phyloP scores from a whole-genome alignment of 2,329 filamentous ascomycete species.

The Neopestalotiopsis sp. region DNA sequence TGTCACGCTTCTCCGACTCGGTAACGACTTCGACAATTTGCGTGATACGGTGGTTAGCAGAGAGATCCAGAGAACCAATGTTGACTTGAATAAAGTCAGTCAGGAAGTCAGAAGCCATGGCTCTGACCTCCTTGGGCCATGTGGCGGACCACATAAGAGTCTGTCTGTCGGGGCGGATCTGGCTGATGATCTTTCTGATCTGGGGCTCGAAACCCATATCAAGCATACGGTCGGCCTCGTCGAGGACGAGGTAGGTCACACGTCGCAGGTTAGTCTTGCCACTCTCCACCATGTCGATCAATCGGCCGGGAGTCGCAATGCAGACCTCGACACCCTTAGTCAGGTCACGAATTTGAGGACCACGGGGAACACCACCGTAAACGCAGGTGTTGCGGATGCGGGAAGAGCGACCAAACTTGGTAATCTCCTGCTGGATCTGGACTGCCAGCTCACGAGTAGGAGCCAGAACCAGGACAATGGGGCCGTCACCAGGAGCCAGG shows the following conservation, averaged over 20 bases:
- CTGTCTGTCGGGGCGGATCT: conserved; percentile 97
- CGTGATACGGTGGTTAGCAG: conserved; percentile 96
- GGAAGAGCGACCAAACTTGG: conserved; percentile 97
- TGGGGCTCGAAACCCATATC: conserved; percentile 99
- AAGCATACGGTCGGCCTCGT: conserved; percentile 99
- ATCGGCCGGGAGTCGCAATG: conserved; percentile 95
- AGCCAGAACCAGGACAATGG: conserved; percentile 93
- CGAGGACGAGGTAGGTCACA: conserved; percentile 96
- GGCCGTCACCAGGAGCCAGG: conserved; percentile 90
- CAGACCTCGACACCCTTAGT: conserved; percentile 95
- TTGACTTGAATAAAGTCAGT: conserved; percentile 98
- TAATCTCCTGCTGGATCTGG: conserved; percentile 98
- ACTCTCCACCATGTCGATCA: conserved; percentile 98
- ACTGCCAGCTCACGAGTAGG: conserved; percentile 97
- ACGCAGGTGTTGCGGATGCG: conserved; percentile 98
- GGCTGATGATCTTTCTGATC: conserved; percentile 97
- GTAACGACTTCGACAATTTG: conserved; percentile 96
- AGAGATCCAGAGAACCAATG: conserved; percentile 93
- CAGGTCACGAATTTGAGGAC: conserved; percentile 93
- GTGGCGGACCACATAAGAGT: conserved; percentile 99
- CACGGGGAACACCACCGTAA: conserved; percentile 98
- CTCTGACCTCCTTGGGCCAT: conserved; percentile 98
- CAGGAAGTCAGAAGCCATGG: conserved; percentile 88
- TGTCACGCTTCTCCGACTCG: conserved; percentile 96
- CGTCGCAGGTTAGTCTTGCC: conserved; percentile 98